Evolutionary conservation across 257 asterid species (phyloP).

Genomic region (Solanum raphanifolium): DNA sequence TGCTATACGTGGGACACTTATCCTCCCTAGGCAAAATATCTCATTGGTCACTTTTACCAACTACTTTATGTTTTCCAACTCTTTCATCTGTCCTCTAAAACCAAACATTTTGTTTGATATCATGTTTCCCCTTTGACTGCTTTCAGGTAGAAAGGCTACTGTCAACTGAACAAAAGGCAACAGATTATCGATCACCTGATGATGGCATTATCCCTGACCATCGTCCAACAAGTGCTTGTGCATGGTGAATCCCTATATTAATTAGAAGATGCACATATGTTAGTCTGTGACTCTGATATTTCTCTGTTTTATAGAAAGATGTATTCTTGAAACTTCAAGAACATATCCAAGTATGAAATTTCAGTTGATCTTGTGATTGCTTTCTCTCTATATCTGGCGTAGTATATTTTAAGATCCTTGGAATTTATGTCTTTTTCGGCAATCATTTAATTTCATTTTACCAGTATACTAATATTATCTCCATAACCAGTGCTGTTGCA

Average conservation of each 20-base stretch:
- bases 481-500: conserved; percentile 66
- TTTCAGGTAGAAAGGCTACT: conserved; percentile 82
- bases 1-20: not conserved
- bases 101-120: not conserved
- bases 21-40: not conserved
- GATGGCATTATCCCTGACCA: conserved; percentile 93
- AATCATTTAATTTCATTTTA: not conserved
- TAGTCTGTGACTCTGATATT: not conserved
- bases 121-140: conserved; percentile 1
- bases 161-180: conserved; percentile 89
- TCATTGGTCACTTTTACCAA: not conserved
- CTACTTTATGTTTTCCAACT: not conserved
- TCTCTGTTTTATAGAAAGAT: not conserved
- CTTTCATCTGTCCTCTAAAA: not conserved
- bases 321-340: not conserved
- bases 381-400: not conserved
- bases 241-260: conserved; percentile 5
- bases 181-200: conserved; percentile 86
- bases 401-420: not conserved
- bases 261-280: not conserved
- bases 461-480: not conserved
- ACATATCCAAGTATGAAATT: not conserved
- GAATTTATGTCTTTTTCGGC: not conserved
- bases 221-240: conserved; percentile 93
- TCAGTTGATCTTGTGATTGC: not conserved